phyloP scores from a whole-genome alignment of 179 eudicot species.

The Heliamphora pulchella region DNA sequence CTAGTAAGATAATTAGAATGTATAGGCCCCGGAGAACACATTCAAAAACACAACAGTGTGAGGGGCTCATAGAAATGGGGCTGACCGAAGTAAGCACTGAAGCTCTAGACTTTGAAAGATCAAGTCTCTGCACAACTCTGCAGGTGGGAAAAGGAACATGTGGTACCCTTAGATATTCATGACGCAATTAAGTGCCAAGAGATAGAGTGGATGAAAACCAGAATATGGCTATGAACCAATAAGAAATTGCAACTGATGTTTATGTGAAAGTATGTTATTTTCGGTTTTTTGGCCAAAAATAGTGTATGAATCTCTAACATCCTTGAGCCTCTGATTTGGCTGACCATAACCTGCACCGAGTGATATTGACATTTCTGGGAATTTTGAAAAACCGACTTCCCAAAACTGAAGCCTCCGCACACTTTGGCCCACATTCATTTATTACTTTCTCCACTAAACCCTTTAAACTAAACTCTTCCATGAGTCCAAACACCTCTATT shows the following conservation, averaged over 20 bases:
- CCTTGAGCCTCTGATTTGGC: background rate
- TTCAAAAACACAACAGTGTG: conserved; percentile 3
- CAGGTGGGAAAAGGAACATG: conserved; percentile 14
- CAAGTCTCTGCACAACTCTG: conserved; percentile 94
- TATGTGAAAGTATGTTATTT: background rate
- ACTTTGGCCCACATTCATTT: background rate
- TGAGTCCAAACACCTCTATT: background rate
- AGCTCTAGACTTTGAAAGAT: conserved; percentile 89
- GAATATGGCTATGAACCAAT: background rate
- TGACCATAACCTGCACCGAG: background rate
- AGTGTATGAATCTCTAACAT: background rate
- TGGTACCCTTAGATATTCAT: background rate
- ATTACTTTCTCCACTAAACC: background rate
- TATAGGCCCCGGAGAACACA: background rate
- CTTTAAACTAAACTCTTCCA: background rate
- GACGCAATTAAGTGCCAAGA: background rate
- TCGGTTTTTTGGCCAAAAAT: background rate
- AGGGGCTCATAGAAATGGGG: conserved; percentile 7
- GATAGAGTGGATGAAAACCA: background rate
- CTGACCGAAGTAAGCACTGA: conserved; percentile 94
- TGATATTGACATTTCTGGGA: background rate
- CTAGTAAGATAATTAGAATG: background rate
- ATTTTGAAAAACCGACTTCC: background rate
- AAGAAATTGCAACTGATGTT: background rate
- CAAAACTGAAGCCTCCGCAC: background rate